Evolutionary conservation across 805 yeast species (phyloP).

Genomic region (Diddensiella caesifluorescens): DNA sequence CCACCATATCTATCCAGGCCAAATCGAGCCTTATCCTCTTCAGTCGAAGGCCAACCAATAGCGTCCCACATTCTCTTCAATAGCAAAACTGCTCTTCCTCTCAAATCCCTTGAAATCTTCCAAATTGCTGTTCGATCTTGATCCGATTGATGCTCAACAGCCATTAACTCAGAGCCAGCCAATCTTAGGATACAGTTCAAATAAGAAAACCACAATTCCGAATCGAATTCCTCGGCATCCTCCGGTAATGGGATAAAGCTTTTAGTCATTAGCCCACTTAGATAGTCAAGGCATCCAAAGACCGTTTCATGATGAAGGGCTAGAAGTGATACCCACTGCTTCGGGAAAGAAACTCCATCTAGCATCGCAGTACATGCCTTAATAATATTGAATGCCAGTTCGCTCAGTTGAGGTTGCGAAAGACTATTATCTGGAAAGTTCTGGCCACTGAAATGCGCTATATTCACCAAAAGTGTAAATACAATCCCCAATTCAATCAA

Average conservation of each 20-base stretch:
- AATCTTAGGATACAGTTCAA: conserved; percentile 52
- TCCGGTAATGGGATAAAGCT: conserved; percentile 49
- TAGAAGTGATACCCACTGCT: conserved; percentile 64
- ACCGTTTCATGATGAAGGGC: conserved; percentile 30
- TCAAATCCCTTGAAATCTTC: conserved; percentile 56
- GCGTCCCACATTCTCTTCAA: conserved; percentile 66
- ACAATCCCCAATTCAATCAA: conserved; percentile 63
- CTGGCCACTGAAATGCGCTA: conserved; percentile 24
- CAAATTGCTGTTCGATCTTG: conserved; percentile 69
- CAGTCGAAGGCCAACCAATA: conserved; percentile 57
- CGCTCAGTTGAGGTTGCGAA: conserved; percentile 25
- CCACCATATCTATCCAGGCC: conserved; percentile 62
- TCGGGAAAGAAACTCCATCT: conserved; percentile 31
- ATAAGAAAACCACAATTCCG: conserved; percentile 64
- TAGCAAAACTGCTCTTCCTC: conserved; percentile 52
- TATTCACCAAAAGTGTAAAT: conserved; percentile 31
- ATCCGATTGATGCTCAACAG: conserved; percentile 63
- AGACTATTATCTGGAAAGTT: conserved; percentile 21
- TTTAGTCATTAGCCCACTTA: conserved; percentile 45
- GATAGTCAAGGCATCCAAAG: conserved; percentile 29
- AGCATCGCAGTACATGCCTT: conserved; percentile 28
- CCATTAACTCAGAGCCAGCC: conserved; percentile 61
- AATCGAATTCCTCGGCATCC: conserved; percentile 49
- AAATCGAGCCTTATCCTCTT: conserved; percentile 52
- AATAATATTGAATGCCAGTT: conserved; percentile 26